Conservation (phyloP, 2,329 filamentous ascomycete genomes). For the Cyphellophora europaea region DNA sequence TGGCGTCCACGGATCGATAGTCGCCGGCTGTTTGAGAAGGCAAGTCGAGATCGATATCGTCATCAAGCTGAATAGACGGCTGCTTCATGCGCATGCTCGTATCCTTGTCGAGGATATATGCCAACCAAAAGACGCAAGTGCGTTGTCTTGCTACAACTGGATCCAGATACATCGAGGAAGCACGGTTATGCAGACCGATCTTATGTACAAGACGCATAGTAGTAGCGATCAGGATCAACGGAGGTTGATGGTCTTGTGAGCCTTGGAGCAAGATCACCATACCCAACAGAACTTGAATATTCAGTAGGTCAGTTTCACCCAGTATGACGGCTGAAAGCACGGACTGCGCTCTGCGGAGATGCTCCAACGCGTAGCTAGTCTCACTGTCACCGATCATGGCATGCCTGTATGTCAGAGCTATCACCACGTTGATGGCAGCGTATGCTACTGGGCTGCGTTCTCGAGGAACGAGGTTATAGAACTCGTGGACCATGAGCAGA, state of each 20-base stretch:
- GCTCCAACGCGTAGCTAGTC: constrained; percentile 10
- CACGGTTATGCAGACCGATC: constrained; percentile 12
- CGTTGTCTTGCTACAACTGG: constrained; percentile 14
- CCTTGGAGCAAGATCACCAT: constrained; percentile 22
- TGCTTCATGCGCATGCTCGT: constrained; percentile 32
- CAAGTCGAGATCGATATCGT: constrained; percentile 22
- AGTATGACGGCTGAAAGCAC: constrained; percentile 21
- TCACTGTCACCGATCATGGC: constrained; percentile 3
- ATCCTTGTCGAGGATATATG: constrained; percentile 31
- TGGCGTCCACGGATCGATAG: constrained; percentile 1
- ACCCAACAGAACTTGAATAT: constrained; percentile 23
- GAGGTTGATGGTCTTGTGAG: constrained; percentile 19
- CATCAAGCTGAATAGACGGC: constrained; percentile 27
- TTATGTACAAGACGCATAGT: constrained; percentile 13
- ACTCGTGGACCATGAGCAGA: constrained; percentile 6
- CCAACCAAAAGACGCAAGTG: constrained; percentile 23
- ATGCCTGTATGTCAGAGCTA: constrained; percentile 20
- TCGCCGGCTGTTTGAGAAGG: constrained; percentile 5
- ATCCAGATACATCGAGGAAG: constrained; percentile 13
- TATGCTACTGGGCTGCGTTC: constrained; percentile 18
- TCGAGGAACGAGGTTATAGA: constrained; percentile 4
- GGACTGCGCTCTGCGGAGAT: constrained; percentile 21
- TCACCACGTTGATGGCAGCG: constrained; percentile 23
- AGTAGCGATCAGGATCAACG: constrained; percentile 21
- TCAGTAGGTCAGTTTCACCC: constrained; percentile 20